Base-by-base conservation (phyloP, 768 basidiomycete genomes). In the Russula earlei region DNA sequence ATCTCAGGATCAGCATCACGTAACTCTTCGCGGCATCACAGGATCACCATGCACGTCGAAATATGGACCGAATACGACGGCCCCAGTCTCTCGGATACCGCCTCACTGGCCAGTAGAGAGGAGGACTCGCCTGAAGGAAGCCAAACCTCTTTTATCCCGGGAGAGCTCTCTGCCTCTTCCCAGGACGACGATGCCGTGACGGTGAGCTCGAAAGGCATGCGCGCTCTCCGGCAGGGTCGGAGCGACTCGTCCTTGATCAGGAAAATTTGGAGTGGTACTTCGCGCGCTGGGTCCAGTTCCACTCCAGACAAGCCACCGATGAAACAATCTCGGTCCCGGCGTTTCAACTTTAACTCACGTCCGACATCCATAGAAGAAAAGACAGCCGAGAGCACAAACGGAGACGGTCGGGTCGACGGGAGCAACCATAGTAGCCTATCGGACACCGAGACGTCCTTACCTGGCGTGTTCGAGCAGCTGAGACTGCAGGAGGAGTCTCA, bases 1-100 rank as follows among this genome's bases (percentile, higher is more conserved):
- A 84, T 85, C 10, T 88, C 87, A 22, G 79, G 84, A 0, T 92
- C 90, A 43, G 82, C 86, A 12, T 75, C 76, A 27, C 70, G 77
- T 17, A 85, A 84, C 63, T 83, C 82, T 25, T 74, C 80, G 10
- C 74, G 77, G 33, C 33, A 48, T 10, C 75, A 79, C 42, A 91
- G 83, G 67, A 86, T 96, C 54, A 87, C 85, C 0, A 71, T 96
- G 15, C 77, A 80, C 9, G 81, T 96, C 34, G 76, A 84, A 43
- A 83, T 97, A 40, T 74, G 75, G 9, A 82, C 94, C 59, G 92
- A 94, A 58, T 94, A 91, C 63, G 93, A 96, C 67, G 91, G 91
- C 0, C 91, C 87, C 14, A 89, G 86, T 69, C 75, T 96, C 55
- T 92, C 90, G 9, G 94, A 96, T 62, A 89, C 91, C 2, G 83